phyloP scores from a whole-genome alignment of 2,329 filamentous ascomycete species.

The Aspergillus sclerotialis region DNA sequence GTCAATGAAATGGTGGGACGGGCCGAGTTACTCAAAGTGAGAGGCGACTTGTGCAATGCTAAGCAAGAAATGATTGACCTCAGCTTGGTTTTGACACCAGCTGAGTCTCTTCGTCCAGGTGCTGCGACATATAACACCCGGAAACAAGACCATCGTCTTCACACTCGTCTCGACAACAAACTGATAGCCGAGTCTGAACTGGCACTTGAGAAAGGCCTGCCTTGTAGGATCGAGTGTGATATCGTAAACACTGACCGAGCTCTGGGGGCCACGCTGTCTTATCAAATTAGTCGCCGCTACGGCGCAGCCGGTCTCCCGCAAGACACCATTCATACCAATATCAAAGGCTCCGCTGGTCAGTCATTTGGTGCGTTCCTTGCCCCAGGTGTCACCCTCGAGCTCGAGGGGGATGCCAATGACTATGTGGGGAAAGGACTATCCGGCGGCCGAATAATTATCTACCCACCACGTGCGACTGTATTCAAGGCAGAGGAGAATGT shows the following conservation, averaged over 20 bases:
- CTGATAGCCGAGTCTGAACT: conserved; percentile 92
- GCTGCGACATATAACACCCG: conserved; percentile 96
- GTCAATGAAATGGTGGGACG: conserved; percentile 98
- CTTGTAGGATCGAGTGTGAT: conserved; percentile 89
- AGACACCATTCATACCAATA: conserved; percentile 93
- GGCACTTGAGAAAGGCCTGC: conserved; percentile 87
- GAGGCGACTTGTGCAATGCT: conserved; percentile 76
- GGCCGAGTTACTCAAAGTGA: conserved; percentile 76
- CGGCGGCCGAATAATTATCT: conserved; percentile 86
- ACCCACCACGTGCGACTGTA: conserved; percentile 80
- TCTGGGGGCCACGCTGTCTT: conserved; percentile 87
- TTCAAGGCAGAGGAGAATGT: conserved; percentile 97
- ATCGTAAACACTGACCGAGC: conserved; percentile 95
- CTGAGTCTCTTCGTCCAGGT: conserved; percentile 89
- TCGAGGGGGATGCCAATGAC: conserved; percentile 93
- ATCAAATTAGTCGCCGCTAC: conserved; percentile 89
- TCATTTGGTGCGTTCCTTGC: conserved; percentile 94
- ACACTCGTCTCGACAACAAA: conserved; percentile 92
- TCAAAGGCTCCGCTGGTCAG: conserved; percentile 92
- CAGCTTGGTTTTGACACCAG: conserved; percentile 85
- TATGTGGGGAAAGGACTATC: conserved; percentile 96
- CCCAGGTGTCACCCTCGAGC: conserved; percentile 85
- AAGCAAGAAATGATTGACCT: conserved; percentile 93
- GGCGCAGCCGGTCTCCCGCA: conserved; percentile 82
- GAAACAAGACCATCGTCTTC: conserved; percentile 93